Percentiles rank a stretch among this genome's conserved stretches.
These are phyloP conservation scores for Colletotrichum sp. DNA, from an alignment of 2,329 filamentous ascomycete species.

Conservation along the genomic window DNA sequence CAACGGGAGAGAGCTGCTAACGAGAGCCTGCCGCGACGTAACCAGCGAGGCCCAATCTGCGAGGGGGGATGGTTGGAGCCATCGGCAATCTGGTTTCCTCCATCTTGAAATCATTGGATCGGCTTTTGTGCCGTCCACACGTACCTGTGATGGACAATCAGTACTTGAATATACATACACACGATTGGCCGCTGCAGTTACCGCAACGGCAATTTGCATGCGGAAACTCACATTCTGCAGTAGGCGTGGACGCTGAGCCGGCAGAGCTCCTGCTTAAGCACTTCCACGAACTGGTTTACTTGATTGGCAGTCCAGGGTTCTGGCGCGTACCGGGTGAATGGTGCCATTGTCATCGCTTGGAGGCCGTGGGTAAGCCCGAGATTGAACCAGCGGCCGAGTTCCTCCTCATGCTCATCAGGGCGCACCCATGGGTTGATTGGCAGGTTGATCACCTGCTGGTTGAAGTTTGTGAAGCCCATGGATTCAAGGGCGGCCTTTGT, in stretches of 20 bases:
- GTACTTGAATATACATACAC: not conserved
- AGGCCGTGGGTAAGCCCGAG: conserved; percentile 76
- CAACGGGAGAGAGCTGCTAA: conserved; percentile 8
- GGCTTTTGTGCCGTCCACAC: conserved; percentile 26
- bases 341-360: conserved; percentile 74
- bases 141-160: conserved; percentile 16
- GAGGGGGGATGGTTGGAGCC: not conserved
- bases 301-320: conserved; percentile 65
- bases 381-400: conserved; percentile 84
- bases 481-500: conserved; percentile 62
- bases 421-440: conserved; percentile 75
- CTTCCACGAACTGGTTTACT: conserved; percentile 65
- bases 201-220: not conserved
- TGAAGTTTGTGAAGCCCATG: conserved; percentile 82
- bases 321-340: conserved; percentile 64
- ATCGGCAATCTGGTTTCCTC: not conserved
- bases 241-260: conserved; percentile 73
- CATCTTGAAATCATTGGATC: conserved; percentile 7
- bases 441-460: conserved; percentile 70
- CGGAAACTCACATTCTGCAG: conserved; percentile 73
- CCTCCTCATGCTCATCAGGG: conserved; percentile 54
- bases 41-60: not conserved
- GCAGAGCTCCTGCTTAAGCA: conserved; percentile 73
- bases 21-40: not conserved
- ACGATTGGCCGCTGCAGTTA: not conserved